These are phyloP conservation scores for Dictyostelium intermedium DNA, from an alignment of 78 protist species.

Conservation along the genomic window DNA sequence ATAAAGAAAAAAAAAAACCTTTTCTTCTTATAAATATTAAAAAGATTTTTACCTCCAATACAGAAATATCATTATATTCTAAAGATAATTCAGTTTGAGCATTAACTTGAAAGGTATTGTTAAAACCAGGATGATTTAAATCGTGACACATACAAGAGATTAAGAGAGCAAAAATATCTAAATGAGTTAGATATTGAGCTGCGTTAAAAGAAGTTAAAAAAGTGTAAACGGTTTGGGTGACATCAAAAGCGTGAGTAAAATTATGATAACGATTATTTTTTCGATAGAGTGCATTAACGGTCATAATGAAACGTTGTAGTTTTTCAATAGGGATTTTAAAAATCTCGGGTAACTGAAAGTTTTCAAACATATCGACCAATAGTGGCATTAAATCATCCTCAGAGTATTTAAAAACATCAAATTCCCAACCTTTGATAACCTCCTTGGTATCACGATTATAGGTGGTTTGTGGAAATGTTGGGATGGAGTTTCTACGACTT, in stretches of 20 bases:
- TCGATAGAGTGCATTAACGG: conserved; percentile 49
- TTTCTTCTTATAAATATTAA: no score
- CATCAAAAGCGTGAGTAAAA: conserved; percentile 93
- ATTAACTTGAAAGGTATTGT: conserved; percentile 85
- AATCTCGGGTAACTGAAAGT: conserved; percentile 49
- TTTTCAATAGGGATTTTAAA: conserved; percentile 82
- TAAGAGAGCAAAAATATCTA: conserved; percentile 85
- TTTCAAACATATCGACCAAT: conserved; percentile 80
- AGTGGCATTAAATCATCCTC: conserved; percentile 79
- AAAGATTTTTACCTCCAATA: conserved; percentile 86
- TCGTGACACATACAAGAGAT: conserved; percentile 90
- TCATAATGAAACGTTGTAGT: conserved; percentile 69
- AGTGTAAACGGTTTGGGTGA: conserved; percentile 77
- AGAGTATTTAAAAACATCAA: conserved; percentile 65
- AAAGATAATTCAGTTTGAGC: conserved; percentile 84
- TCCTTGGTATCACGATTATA: conserved; percentile 57
- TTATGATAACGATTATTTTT: conserved; percentile 88
- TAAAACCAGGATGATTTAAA: conserved; percentile 92
- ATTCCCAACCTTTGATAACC: conserved; percentile 65
- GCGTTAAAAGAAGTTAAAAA: conserved; percentile 59
- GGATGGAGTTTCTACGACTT: conserved; percentile 55
- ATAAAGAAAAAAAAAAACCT: background rate
- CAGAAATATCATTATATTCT: conserved; percentile 88
- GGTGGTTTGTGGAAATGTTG: conserved; percentile 64
- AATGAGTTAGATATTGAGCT: conserved; percentile 56